Evolutionary conservation across 805 yeast species (phyloP), one percentile per base, ranked within the genome.

Genomic region (Spathaspora girioi): DNA sequence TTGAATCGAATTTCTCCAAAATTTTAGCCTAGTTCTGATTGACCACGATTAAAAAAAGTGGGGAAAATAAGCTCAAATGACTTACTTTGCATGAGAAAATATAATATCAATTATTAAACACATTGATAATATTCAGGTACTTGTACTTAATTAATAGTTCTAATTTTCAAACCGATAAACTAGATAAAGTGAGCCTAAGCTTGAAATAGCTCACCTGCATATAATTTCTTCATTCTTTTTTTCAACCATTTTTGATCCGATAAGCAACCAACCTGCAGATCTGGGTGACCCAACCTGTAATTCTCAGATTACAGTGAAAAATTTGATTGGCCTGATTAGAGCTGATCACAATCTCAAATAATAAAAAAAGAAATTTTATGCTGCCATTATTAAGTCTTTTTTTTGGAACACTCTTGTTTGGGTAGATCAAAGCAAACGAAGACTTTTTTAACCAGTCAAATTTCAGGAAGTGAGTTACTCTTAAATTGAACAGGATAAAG

Each of bases 321-420:
- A 19, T 42, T 41, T 47, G 23, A 47, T 47, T 47, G 50, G 50
- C 18, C 32, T 41, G 50, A 47, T 47, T 41, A 32, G n/a, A 14
- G 32, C 8, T 42, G n/a, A 14, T 15, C 15, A 35, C 40, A 35
- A 35, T 35, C 40, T 35, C n/a, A 44, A 44, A 27, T 5, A 15
- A 32, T 20, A 12, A 44, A 44, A 44, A 44, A 44, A 20, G 23
- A 44, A 44, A 17, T 44, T 18, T 23, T 19, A 23, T 12, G 15
- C 45, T 42, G 45, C 20, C 45, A 42, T 20, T 42, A 7, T 35
- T 11, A 3, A 5, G 7, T 42, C 14, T 23, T n/a, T 14, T 27
- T 42, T 42, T 42, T 42, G 32, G n/a, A 27, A 23, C 12, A 3
- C 35, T 31, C n/a, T 31, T 14, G n/a, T 31, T 11, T 14, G n/a